Evolutionary conservation across 345 rosid species (phyloP).

Genomic region (Mercurialis annua): DNA sequence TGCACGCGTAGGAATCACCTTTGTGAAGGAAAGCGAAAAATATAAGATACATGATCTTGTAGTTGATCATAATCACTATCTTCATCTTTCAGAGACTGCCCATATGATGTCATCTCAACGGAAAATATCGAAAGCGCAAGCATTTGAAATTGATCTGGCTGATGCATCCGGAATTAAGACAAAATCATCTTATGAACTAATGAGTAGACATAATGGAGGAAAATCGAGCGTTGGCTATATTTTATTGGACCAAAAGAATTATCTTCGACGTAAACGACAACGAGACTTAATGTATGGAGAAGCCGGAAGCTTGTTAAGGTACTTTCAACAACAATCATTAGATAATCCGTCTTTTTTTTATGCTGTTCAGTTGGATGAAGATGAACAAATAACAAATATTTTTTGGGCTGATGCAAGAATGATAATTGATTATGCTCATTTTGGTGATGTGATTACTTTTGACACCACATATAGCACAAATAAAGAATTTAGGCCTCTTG

Average conservation of each 20-base stretch:
- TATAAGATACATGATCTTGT: conserved; percentile 1
- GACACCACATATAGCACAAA: conserved; percentile 14
- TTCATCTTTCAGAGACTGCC: conserved; percentile 5
- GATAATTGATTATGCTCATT: conserved; percentile 5
- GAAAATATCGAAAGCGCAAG: too few species aligned
- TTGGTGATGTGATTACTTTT: conserved; percentile 18
- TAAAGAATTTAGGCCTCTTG: conserved; percentile 5
- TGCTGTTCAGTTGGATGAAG: neutral
- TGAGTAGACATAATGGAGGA: too few species aligned
- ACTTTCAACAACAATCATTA: neutral
- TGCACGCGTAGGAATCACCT: neutral
- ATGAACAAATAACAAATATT: neutral
- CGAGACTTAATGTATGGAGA: conserved; percentile 1
- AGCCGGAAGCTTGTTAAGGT: conserved; percentile 8
- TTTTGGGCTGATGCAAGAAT: conserved; percentile 16
- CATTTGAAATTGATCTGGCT: too few species aligned
- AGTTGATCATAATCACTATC: neutral
- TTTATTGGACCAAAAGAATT: too few species aligned
- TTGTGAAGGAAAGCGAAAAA: neutral
- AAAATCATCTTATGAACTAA: too few species aligned
- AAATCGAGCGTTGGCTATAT: too few species aligned
- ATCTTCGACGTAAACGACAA: neutral
- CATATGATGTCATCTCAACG: too few species aligned
- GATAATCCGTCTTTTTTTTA: neutral
- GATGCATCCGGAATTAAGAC: too few species aligned